Evolutionary conservation across 1,284 basidiomycete species (phyloP).

Genomic region (Megacollybia platyphylla): DNA sequence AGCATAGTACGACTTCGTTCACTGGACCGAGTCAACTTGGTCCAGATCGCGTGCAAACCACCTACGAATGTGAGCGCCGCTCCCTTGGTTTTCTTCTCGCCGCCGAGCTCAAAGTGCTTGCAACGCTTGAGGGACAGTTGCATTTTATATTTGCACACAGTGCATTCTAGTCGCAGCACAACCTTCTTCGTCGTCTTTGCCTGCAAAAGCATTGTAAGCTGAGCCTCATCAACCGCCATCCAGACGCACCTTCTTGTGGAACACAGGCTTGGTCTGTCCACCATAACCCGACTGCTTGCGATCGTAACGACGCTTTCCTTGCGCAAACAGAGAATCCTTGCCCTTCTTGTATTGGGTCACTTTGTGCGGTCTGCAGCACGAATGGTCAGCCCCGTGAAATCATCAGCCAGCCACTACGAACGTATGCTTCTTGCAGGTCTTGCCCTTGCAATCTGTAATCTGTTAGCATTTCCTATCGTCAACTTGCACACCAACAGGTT

Average conservation of each 20-base stretch:
- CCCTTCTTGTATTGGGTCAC: constrained; percentile 99
- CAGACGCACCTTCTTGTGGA: constrained; percentile 86
- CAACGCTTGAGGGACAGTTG: constrained; percentile 94
- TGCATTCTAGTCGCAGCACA: constrained; percentile 95
- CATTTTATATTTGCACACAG: constrained; percentile 98
- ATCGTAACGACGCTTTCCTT: constrained; percentile 99
- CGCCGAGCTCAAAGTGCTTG: constrained; percentile 99
- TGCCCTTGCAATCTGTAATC: constrained; percentile 87
- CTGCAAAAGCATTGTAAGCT: constrained; percentile 20
- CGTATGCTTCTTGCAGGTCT: constrained; percentile 98
- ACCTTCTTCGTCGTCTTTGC: constrained; percentile 99
- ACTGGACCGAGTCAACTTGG: not conserved
- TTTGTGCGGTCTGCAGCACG: constrained; percentile 67
- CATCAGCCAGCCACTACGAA: constrained; percentile 27
- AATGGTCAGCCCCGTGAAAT: constrained; percentile 4
- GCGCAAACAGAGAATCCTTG: constrained; percentile 90
- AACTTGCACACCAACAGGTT: constrained; percentile 53
- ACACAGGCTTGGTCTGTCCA: constrained; percentile 99
- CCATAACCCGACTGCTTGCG: constrained; percentile 98
- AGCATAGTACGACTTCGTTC: not conserved
- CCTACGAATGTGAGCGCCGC: constrained; percentile 85
- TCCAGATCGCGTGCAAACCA: constrained; percentile 13
- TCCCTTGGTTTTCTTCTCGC: constrained; percentile 99
- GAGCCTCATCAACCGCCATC: not conserved
- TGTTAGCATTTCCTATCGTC: constrained; percentile 2